Base-by-base conservation (phyloP, 768 basidiomycete genomes). In the Boletus patriciae region DNA sequence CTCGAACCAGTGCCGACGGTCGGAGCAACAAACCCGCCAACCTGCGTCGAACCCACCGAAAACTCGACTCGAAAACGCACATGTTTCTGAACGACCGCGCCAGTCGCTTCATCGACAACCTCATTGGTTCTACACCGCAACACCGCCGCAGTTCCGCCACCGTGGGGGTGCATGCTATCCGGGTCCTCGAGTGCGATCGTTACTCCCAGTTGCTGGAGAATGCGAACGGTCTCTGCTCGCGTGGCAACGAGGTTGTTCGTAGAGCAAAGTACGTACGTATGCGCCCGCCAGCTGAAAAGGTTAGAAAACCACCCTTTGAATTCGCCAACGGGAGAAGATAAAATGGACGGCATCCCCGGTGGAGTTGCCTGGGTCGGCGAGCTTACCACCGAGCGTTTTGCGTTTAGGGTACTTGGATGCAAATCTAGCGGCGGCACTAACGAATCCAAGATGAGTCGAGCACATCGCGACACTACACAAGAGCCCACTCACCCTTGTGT, bases 261-360 rank as follows among this genome's bases (percentile, higher is more conserved):
- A 5, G 88, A 90, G 67, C 85, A 87, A 29, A 84, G 71, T 57
- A 74, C 70, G 66, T 73, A 78, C 23, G 78, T 73, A 51, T 84
- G 82, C 33, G 80, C 78, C 67, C 90, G 94, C 90, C 93, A 97
- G 71, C 86, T 90, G 78, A 98, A 98, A 31, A 98, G 77, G 62
- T 90, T 96, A 21, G 92, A 91, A 74, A 98, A 95, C 95, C 95
- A 97, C 34, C 88, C 90, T 68, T 88, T 90, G 73, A 92, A 85
- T 70, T 92, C 90, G 55, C 87, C 87, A 15, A 89, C 87, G 11
- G 84, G 86, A n/a, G 88, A 88, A 16, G 88, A 84, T 8, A 82
- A 76, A 42, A 84, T 70, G 46, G 70, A 74, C 23, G 57, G 69
- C 57, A 67, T 70, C 27, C 59, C 74, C 57, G 61, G 77, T 51